Base-by-base conservation (phyloP, 2,329 filamentous ascomycete species). In the Phaeosphaeriaceae sp. region DNA sequence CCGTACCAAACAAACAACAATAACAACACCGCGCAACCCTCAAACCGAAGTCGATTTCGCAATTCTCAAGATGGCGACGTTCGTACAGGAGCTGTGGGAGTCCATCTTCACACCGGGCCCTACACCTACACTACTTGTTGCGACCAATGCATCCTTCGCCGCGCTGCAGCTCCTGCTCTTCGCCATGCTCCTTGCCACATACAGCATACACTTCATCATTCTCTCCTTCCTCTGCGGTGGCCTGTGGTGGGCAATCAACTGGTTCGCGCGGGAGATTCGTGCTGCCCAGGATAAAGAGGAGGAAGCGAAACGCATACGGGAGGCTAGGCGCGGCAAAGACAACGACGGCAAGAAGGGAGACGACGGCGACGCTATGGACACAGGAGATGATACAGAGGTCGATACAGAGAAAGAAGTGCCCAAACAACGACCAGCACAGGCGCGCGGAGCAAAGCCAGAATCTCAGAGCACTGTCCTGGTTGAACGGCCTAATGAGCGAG, bases 231-330 rank as follows among this genome's bases (percentile, higher is more conserved):
- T 99, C 10, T 92, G 88, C 63, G 93, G 82, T 31, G 91, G 91
- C 4, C 84, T 98, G 36, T 99, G 95, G 95, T 93, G 87, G 82
- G 88, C 91, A 56, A 93, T 98, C 80, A 98, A 98, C 85, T 99
- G 95, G 95, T 98, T 99, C 74, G 93, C 92, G 54, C 80, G 81
- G 47, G 94, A 89, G 73, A 77, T 89, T 52, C 74, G 77, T 27
- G 78, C 79, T 31, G 79, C 81, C 63, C 76, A 83, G 64, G 73
- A 72, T 45, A 76, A 79, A 67, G 78, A 83, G 67, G 81, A 83
- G 66, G 82, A 85, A 62, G 82, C 82, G 19, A 82, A 82, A 62
- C 74, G 79, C 60, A 76, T 81, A 59, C 68, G 76, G 22, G 74
- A 75, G 54, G 77, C 68, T 65, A 74, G 70, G 77, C 64, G 68